Conservation (phyloP, 768 basidiomycete species). For the Leccinum truebloodii region DNA sequence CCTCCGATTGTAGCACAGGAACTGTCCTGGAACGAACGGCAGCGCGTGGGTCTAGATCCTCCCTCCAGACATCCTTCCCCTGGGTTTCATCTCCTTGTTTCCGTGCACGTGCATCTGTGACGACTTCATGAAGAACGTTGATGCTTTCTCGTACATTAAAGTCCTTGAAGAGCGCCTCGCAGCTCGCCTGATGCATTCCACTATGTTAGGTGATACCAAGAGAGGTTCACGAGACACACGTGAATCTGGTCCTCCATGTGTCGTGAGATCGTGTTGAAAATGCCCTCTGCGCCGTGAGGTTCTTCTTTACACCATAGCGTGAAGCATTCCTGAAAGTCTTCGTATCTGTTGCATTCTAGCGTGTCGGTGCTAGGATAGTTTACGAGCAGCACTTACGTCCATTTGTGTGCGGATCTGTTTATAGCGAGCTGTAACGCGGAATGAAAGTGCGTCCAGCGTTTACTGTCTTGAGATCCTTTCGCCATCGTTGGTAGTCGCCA, state of each 20-base stretch:
- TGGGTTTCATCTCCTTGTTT: constrained; percentile 42
- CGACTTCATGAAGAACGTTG: constrained; percentile 67
- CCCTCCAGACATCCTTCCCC: constrained; percentile 63
- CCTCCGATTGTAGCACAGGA: constrained; percentile 52
- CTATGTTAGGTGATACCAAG: constrained; percentile 1
- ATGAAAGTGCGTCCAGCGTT: constrained; percentile 53
- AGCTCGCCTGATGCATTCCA: constrained; percentile 51
- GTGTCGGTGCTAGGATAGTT: not conserved
- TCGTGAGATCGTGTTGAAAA: constrained; percentile 65
- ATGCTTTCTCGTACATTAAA: constrained; percentile 69
- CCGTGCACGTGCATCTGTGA: constrained; percentile 64
- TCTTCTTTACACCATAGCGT: constrained; percentile 66
- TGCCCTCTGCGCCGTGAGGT: constrained; percentile 58
- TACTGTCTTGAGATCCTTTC: constrained; percentile 36
- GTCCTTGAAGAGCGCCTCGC: constrained; percentile 68
- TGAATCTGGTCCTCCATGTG: constrained; percentile 70
- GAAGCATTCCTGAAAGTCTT: constrained; percentile 64
- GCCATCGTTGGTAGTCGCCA: constrained; percentile 11
- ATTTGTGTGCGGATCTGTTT: constrained; percentile 52
- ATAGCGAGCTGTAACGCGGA: constrained; percentile 54
- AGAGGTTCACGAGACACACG: constrained; percentile 12
- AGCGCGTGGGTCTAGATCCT: constrained; percentile 59
- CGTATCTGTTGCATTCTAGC: constrained; percentile 37
- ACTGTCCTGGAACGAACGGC: constrained; percentile 65
- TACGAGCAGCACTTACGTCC: not conserved